These are phyloP conservation scores for Exobasidium rhododendri DNA, from an alignment of 1,284 basidiomycete genomes.

Conservation along the genomic window DNA sequence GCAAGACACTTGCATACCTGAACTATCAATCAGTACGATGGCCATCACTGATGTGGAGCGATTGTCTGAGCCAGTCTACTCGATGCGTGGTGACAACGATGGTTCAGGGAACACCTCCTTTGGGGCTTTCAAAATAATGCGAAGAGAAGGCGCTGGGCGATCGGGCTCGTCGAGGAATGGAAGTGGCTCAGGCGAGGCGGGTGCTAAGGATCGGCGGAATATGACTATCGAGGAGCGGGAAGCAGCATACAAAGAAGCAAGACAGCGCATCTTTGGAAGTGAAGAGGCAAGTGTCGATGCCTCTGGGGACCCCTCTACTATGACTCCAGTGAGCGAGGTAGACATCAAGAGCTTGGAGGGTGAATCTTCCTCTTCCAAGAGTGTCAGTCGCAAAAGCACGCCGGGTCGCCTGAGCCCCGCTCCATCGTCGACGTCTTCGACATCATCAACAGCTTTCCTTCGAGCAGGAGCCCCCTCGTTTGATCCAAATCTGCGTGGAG, in stretches of 20 bases:
- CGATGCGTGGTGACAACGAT: not conserved
- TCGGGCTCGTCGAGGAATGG: constrained; percentile 1
- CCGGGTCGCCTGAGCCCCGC: not conserved
- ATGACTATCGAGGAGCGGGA: constrained; percentile 48
- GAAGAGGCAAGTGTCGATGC: constrained; percentile 4
- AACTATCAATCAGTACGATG: not conserved
- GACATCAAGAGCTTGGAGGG: not conserved
- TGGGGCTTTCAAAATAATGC: not conserved
- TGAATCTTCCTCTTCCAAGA: not conserved
- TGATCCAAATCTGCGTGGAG: not conserved
- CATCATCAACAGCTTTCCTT: not conserved
- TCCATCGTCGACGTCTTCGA: not conserved
- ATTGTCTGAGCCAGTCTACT: not conserved
- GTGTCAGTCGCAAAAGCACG: not conserved
- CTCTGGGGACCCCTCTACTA: not conserved
- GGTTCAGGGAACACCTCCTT: not conserved
- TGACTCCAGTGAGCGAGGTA: not conserved
- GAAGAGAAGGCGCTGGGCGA: not conserved
- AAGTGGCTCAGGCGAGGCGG: not conserved
- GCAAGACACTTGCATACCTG: not conserved
- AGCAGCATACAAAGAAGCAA: constrained; percentile 40
- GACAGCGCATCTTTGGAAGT: constrained; percentile 39
- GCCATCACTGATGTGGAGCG: not conserved
- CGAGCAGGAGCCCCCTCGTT: not conserved
- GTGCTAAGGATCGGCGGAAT: constrained; percentile 28